Conservation (phyloP, 1,284 basidiomycete species). For the Schizophyllum commune region DNA sequence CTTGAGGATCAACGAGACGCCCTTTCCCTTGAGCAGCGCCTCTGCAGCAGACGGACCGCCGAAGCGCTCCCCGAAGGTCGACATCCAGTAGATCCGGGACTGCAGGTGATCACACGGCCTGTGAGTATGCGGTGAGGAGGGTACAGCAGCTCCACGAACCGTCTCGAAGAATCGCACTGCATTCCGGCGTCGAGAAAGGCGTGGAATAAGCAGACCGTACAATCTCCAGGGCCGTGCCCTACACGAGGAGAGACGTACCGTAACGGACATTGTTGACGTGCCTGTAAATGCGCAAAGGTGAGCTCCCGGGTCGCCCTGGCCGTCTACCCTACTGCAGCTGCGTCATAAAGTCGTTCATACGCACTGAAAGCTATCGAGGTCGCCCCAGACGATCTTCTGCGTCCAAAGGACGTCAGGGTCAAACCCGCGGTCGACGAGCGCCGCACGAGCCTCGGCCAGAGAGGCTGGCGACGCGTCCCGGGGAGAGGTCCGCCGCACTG, state of each 20-base stretch:
- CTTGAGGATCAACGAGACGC: constrained; percentile 65
- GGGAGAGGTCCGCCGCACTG: background rate
- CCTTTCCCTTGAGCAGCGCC: constrained; percentile 51
- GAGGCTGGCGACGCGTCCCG: constrained; percentile 1
- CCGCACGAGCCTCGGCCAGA: constrained; percentile 32
- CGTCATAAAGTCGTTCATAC: constrained; percentile 14
- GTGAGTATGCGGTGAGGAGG: background rate
- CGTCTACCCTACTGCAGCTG: no score
- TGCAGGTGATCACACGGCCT: constrained; percentile 14
- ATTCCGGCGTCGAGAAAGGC: background rate
- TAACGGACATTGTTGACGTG: constrained; percentile 76
- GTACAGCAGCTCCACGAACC: constrained; percentile 26
- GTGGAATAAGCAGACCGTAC: background rate
- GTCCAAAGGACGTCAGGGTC: constrained; percentile 62
- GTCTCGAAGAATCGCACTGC: constrained; percentile 63
- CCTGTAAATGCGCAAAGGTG: constrained; percentile 24
- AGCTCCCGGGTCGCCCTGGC: constrained; percentile 4
- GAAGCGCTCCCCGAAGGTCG: constrained; percentile 43
- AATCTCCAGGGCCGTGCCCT: no score
- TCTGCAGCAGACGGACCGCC: constrained; percentile 47
- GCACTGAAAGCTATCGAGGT: constrained; percentile 69
- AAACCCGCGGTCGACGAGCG: constrained; percentile 42
- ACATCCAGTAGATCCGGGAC: constrained; percentile 62
- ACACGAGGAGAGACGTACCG: constrained; percentile 29
- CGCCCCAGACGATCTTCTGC: constrained; percentile 66